phyloP scores from a whole-genome alignment of 1,139 yeast species.

The Eremothecium gossypii region DNA sequence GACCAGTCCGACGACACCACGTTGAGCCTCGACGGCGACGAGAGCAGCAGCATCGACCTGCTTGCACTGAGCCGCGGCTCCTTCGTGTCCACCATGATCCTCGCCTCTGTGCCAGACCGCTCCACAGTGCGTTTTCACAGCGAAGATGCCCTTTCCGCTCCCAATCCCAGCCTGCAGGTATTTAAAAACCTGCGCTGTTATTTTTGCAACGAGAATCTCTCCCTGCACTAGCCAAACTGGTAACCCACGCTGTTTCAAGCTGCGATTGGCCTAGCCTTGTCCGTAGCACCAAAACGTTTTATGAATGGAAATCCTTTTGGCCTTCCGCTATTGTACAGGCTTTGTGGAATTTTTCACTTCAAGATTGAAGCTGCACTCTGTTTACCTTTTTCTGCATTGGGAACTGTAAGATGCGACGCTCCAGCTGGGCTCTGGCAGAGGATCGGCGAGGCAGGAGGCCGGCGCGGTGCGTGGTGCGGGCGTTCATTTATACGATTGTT shows the following conservation, averaged over 20 bases:
- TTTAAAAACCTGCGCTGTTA: too few relatives aligned
- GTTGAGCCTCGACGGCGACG: conserved; percentile 42
- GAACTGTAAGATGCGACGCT: neutral
- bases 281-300: neutral
- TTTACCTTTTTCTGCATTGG: neutral
- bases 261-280: too few relatives aligned
- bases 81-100: neutral
- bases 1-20: conserved; percentile 37
- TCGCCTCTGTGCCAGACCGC: too few relatives aligned
- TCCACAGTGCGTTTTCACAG: too few relatives aligned
- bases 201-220: too few relatives aligned
- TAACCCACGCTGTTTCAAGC: too few relatives aligned
- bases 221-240: too few relatives aligned
- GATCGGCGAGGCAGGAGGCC: neutral
- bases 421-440: neutral
- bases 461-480: neutral
- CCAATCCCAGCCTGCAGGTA: too few relatives aligned
- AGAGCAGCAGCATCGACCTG: conserved; percentile 29
- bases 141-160: too few relatives aligned
- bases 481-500: neutral
- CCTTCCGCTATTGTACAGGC: neutral
- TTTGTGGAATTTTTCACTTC: neutral
- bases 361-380: neutral
- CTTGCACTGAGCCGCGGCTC: conserved; percentile 10
- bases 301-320: neutral